Base-by-base conservation (phyloP, 2,329 filamentous ascomycete species). In the Ascochyta viciae-villosae region DNA sequence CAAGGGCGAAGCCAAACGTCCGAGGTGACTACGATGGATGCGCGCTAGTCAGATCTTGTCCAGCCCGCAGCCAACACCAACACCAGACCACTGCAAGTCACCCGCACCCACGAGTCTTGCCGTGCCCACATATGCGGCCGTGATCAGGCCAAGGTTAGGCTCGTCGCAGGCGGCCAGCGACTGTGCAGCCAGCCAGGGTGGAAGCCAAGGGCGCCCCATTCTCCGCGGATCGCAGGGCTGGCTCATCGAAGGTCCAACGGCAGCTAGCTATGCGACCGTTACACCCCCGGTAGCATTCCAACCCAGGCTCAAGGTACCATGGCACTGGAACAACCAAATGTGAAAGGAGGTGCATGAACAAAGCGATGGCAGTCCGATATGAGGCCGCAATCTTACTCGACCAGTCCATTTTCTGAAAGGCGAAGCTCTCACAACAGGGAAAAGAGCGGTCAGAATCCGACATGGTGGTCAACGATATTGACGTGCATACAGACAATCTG, bases 251-350 rank as follows among this genome's bases (percentile, higher is more conserved):
- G 31, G 53, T 33, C 42, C 42, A 48, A 46, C 53, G 53, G 42
- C 47, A 47, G 47, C 53, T 51, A 46, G 47, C 31, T 48, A 56
- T 56, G 51, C 47, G 38, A 56, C 47, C 47, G 53, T 56, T 56
- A 51, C 53, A 56, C 47, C 53, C 53, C 46, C 42, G 53, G 42
- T 51, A 56, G 38, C 53, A 56, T 56, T 56, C 53, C 53, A 47
- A 39, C 42, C 38, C 48, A 56, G 22, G 37, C 39, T 47, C 47
- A 23, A 40, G 37, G 42, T 47, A 56, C 53, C 47, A 51, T 51
- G 53, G 53, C 26, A 42, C 31, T 41, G 53, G 53, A 47, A 56
- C 48, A 31, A 37, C 53, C 47, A 42, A 34, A 56, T 47, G 37
- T 43, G 33, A 47, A 31, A 43, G 47, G 47, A 56, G 42, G 38